Evolutionary conservation across 352 stramenopile species (phyloP).

Genomic region (Thalassiosira oceanica): DNA sequence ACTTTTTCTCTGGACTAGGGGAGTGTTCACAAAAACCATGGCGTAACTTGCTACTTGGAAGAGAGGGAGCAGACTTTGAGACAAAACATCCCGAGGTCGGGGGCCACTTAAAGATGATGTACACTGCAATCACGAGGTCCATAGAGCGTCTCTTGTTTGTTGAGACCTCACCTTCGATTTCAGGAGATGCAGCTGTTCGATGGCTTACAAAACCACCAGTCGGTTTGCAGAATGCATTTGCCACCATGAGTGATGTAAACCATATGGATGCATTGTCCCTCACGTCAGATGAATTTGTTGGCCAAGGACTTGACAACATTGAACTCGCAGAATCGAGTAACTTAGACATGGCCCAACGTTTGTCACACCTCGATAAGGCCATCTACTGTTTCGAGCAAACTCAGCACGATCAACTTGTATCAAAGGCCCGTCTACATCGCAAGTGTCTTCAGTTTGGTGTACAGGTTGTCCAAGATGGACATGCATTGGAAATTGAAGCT

Average conservation of each 20-base stretch:
- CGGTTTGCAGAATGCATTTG: conserved; percentile 15
- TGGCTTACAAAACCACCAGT: conserved; percentile 60
- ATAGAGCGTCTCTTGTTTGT: conserved; percentile 68
- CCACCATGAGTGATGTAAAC: conserved; percentile 37
- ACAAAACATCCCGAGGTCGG: conserved; percentile 55
- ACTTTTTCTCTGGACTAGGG: conserved; percentile 65
- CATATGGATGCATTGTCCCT: conserved; percentile 52
- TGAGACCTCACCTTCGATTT: conserved; percentile 48
- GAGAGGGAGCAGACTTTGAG: conserved; percentile 25
- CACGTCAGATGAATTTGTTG: conserved; percentile 50
- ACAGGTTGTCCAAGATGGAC: not conserved
- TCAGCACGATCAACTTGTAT: conserved; percentile 14
- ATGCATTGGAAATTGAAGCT: conserved; percentile 14
- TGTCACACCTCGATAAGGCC: conserved; percentile 29
- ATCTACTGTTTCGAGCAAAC: conserved; percentile 54
- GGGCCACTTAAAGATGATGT: conserved; percentile 65
- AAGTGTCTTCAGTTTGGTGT: conserved; percentile 17
- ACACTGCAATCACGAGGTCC: conserved; percentile 67
- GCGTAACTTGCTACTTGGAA: conserved; percentile 44
- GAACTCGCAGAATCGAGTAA: conserved; percentile 31
- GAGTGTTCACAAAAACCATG: conserved; percentile 51
- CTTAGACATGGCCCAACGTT: conserved; percentile 14
- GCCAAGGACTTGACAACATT: conserved; percentile 49
- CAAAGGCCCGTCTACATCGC: conserved; percentile 27
- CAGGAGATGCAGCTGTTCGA: conserved; percentile 55